These are phyloP conservation scores for Hygrocybe coccinea DNA, from an alignment of 768 basidiomycete genomes.

Conservation along the genomic window DNA sequence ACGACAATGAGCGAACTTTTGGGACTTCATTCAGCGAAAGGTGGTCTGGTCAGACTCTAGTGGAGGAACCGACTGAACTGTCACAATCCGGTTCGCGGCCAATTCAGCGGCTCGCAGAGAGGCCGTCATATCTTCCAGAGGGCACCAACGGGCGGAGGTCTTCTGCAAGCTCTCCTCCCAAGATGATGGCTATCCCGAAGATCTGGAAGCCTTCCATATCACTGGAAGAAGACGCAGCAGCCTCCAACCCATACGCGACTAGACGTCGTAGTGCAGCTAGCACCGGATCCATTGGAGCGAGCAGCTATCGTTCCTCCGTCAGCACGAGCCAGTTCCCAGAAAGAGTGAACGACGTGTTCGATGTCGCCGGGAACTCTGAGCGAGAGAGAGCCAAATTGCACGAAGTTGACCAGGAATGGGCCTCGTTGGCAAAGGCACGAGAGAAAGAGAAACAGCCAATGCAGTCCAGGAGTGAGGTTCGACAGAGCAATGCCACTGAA, in stretches of 20 bases:
- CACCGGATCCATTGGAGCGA: constrained; percentile 41
- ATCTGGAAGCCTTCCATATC: constrained; percentile 48
- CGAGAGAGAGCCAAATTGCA: constrained; percentile 2
- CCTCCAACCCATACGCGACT: constrained; percentile 39
- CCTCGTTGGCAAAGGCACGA: constrained; percentile 5
- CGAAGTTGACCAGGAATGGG: constrained; percentile 1
- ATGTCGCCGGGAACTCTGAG: constrained; percentile 10
- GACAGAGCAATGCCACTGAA: not conserved
- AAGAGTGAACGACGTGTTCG: constrained; percentile 21
- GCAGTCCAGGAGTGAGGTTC: not conserved
- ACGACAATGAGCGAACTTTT: not conserved
- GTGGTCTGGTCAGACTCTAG: not conserved
- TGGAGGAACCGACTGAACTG: not conserved
- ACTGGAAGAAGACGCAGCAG: constrained; percentile 40
- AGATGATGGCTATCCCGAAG: constrained; percentile 35
- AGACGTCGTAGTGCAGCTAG: constrained; percentile 48
- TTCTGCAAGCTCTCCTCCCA: constrained; percentile 29
- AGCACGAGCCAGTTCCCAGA: constrained; percentile 37
- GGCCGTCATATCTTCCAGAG: not conserved
- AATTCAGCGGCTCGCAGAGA: not conserved
- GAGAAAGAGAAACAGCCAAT: not conserved
- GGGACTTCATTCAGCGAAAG: not conserved
- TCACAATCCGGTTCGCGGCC: not conserved
- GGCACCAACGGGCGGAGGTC: not conserved
- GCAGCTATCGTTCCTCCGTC: constrained; percentile 37